A percentile compares a stretch with the other conserved stretches of the same genome.
Evolutionary conservation across 257 asterid genomes (phyloP).

Genomic region (Solanum phureja): DNA sequence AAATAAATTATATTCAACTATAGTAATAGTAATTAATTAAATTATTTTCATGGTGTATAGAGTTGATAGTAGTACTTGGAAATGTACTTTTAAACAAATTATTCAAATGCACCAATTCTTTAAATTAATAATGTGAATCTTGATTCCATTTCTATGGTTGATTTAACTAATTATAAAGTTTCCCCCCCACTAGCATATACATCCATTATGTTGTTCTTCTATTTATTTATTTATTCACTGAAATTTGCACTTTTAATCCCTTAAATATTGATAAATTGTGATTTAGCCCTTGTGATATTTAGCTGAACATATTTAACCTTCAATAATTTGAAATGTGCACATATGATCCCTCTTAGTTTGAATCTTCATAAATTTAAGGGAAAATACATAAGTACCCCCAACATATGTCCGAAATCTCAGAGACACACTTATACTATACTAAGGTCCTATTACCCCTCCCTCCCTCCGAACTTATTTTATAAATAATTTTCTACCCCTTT

Average conservation of each 20-base stretch:
- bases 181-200: conserved; percentile 8
- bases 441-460: too few relatives aligned
- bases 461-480: too few relatives aligned
- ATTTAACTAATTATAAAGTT: background rate
- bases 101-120: background rate
- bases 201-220: conserved; percentile 5
- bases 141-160: conserved; percentile 6
- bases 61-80: conserved; percentile 3
- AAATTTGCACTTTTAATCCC: background rate
- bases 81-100: background rate
- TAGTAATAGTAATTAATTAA: background rate
- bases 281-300: background rate
- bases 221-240: too few relatives aligned
- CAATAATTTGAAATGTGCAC: background rate
- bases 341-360: background rate
- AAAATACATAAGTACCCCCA: too few relatives aligned
- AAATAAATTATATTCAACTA: background rate
- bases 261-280: background rate
- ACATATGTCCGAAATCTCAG: too few relatives aligned
- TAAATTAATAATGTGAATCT: background rate
- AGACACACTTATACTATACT: too few relatives aligned
- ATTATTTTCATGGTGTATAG: background rate
- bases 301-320: background rate
- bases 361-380: background rate
- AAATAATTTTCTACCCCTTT: too few relatives aligned